These are phyloP conservation scores for Podila horticola DNA, from an alignment of 192 early-diverging fungal species.

Conservation along the genomic window DNA sequence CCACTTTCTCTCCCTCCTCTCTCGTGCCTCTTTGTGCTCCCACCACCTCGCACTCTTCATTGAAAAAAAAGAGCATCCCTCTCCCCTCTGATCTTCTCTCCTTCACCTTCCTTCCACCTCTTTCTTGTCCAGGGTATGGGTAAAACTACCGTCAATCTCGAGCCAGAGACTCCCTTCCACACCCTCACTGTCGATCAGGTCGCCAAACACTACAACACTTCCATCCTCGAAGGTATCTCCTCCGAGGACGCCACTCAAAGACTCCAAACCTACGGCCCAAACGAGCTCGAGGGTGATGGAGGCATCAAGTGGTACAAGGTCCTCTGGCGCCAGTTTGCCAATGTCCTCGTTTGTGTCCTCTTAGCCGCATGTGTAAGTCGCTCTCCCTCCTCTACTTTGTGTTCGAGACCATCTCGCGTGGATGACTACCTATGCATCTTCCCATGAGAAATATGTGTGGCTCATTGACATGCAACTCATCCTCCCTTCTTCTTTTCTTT, in stretches of 20 bases:
- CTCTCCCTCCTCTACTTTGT: neutral
- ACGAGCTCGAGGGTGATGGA: constrained; percentile 73
- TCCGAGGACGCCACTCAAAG: constrained; percentile 1
- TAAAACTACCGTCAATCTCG: constrained; percentile 9
- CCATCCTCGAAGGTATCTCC: constrained; percentile 7
- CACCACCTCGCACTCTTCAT: too few species aligned
- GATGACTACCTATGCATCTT: too few species aligned
- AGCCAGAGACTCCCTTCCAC: constrained; percentile 11
- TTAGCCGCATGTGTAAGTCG: constrained; percentile 60
- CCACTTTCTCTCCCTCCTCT: too few species aligned
- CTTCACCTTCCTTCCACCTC: too few species aligned
- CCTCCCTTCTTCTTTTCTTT: neutral
- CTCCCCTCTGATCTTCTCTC: too few species aligned
- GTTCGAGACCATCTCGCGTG: neutral
- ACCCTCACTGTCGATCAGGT: constrained; percentile 6
- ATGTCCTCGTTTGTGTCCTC: constrained; percentile 71
- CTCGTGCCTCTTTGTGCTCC: too few species aligned
- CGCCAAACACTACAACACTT: neutral
- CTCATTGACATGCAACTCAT: too few species aligned
- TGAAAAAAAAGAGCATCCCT: too few species aligned
- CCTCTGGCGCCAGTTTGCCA: constrained; percentile 70
- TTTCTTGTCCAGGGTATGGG: constrained; percentile 1
- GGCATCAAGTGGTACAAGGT: constrained; percentile 69
- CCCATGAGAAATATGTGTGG: too few species aligned
- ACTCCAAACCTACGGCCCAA: constrained; percentile 53